A percentile compares a stretch with the other conserved stretches of the same genome.
Conservation (phyloP, 371 early-diverging fungal genomes). For the Phascolomyces articulosus region DNA sequence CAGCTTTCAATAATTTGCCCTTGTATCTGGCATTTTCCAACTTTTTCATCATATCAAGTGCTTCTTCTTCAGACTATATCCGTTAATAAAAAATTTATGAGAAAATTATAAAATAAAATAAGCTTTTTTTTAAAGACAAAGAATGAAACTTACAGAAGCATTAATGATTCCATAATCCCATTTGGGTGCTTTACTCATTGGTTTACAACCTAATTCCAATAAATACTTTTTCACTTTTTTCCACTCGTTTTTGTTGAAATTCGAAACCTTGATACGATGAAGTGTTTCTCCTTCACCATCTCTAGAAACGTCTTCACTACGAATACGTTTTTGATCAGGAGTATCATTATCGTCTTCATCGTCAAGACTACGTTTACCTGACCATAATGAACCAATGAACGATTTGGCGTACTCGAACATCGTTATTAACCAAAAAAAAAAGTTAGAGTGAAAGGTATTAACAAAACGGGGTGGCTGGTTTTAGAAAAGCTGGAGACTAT, state of each 20-base stretch:
- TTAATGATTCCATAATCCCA: slow-evolving; percentile 44
- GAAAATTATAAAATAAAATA: not conserved
- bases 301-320: not conserved
- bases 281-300: not conserved
- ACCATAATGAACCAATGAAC: not conserved
- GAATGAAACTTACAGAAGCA: slow-evolving; percentile 34
- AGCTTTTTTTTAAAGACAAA: not conserved
- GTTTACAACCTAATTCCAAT: not conserved
- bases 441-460: not conserved
- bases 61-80: slow-evolving; percentile 44
- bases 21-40: slow-evolving; percentile 42
- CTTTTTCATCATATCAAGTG: slow-evolving; percentile 35
- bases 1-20: slow-evolving; percentile 31
- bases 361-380: slow-evolving; percentile 6
- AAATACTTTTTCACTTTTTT: slow-evolving; percentile 3
- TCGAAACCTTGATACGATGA: slow-evolving; percentile 5
- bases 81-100: too few relatives aligned
- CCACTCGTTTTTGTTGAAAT: slow-evolving; percentile 4
- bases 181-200: slow-evolving; percentile 43
- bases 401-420: slow-evolving; percentile 13
- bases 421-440: not conserved
- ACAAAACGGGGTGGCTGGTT: too few relatives aligned
- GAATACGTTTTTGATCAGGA: not conserved
- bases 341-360: not conserved
- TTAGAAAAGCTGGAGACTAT: too few relatives aligned